A percentile compares a stretch with the other conserved stretches of the same genome.
Evolutionary conservation across 106 monocot genomes (phyloP).

Genomic region (Apostasia shenzhenica): DNA sequence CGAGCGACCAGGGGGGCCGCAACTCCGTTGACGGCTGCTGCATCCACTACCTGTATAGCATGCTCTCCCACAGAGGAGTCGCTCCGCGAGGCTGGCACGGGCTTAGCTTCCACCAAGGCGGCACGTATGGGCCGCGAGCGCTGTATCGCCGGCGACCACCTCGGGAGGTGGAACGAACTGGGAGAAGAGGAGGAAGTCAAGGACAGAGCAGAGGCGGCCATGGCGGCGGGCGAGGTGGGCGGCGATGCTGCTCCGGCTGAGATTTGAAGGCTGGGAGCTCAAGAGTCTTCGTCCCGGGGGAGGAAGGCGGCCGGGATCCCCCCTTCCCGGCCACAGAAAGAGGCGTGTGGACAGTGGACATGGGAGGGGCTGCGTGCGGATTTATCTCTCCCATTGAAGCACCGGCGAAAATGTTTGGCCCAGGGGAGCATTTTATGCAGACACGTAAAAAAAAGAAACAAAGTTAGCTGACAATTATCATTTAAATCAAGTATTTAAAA

Average conservation of each 20-base stretch:
- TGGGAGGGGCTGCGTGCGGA: no score
- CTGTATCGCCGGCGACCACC: background rate
- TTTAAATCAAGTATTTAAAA: no score
- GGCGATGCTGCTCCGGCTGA: slow-evolving; percentile 4
- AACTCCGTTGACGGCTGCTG: background rate
- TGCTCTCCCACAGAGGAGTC: background rate
- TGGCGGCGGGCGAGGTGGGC: slow-evolving; percentile 10
- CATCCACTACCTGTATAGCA: background rate
- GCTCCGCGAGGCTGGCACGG: background rate
- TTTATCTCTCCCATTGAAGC: no score
- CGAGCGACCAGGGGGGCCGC: background rate
- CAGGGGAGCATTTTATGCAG: no score
- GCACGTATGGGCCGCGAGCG: slow-evolving; percentile 7
- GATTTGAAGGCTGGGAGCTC: background rate
- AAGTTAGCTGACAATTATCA: no score
- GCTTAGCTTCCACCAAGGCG: slow-evolving; percentile 19
- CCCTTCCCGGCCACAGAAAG: slow-evolving; percentile 2
- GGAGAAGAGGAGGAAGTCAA: background rate
- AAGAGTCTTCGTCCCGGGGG: background rate
- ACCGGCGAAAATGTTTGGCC: no score
- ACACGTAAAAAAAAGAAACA: no score
- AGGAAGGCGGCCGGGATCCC: background rate
- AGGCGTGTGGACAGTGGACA: background rate
- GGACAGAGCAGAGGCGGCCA: background rate
- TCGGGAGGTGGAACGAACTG: background rate